These are phyloP conservation scores for Pochonia chlamydosporia DNA, from an alignment of 2,329 filamentous ascomycete species.

Conservation along the genomic window DNA sequence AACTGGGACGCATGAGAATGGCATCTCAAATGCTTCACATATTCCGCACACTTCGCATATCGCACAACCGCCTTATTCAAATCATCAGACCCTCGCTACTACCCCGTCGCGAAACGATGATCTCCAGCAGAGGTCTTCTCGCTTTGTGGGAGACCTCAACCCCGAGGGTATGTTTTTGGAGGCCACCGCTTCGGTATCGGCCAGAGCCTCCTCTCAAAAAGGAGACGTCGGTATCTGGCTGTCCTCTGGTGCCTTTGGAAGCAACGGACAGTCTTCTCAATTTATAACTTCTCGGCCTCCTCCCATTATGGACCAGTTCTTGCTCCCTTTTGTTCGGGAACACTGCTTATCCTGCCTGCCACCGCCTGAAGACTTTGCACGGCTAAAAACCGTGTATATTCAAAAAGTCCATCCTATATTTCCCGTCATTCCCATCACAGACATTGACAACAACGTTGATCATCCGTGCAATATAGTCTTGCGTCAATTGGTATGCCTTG, in stretches of 20 bases:
- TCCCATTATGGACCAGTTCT: conserved; percentile 32
- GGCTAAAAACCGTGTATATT: conserved; percentile 40
- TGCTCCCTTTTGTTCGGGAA: conserved; percentile 36
- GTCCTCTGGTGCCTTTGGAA: conserved; percentile 21
- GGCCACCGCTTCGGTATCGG: conserved; percentile 34
- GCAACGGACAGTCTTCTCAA: conserved; percentile 24
- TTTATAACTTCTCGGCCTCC: conserved; percentile 32
- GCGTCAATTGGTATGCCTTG: conserved; percentile 49
- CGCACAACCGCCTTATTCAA: neutral
- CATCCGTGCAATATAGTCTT: conserved; percentile 37
- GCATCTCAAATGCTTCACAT: neutral
- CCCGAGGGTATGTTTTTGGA: conserved; percentile 56
- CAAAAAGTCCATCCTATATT: conserved; percentile 51
- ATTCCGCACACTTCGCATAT: neutral
- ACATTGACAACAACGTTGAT: conserved; percentile 23
- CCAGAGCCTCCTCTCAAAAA: conserved; percentile 34
- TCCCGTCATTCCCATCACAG: conserved; percentile 39
- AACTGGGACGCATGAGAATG: conserved; percentile 3
- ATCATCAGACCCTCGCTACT: neutral
- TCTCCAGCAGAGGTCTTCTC: conserved; percentile 23
- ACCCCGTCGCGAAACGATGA: neutral
- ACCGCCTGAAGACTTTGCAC: conserved; percentile 37
- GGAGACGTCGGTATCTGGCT: conserved; percentile 54
- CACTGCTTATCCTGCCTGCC: conserved; percentile 44
- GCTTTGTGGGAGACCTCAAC: conserved; percentile 55